Base-by-base conservation (phyloP, 1,284 basidiomycete genomes). In the Ustilago trichophora region DNA sequence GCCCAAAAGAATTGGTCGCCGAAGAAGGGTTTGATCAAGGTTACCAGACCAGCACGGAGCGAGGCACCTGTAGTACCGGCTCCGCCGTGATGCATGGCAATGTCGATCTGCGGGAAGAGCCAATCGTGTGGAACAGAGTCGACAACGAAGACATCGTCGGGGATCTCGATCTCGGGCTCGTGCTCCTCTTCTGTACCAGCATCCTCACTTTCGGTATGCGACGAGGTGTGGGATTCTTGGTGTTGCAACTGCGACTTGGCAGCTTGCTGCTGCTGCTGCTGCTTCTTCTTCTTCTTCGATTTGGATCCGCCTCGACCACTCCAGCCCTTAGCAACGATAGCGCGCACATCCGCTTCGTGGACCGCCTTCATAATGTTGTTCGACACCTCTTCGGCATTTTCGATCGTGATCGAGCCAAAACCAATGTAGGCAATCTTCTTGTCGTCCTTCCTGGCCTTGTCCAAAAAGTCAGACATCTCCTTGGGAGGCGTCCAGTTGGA, bases 51-150 rank as follows among this genome's bases (percentile, higher is more conserved):
- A 10, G 72, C 76, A 18, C 75, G 68, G 18, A 78, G 43, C 27
- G 70, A 73, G 10, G 76, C 76, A n/a, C 73, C 76, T 15, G 88
- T 89, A 0, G 89, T 90, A 24, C 89, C 89, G 2, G 89, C 89
- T 18, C 89, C 89, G 31, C 89, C 89, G 74, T 90, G 88, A 82
- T 90, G 58, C 54, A 65, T 59, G 10, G 56, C 51, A 43, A 62
- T 58, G 43, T 75, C 53, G 40, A 65, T 63, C 60, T 66, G 33
- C 9, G 47, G 64, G 48, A 66, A 60, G 4, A 72, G 48, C 57
- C 67, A 59, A 33, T 69, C 60, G 43, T 62, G 77, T 4, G 77
- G 77, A 4, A 80, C 63, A 19, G 72, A 72, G 27, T 78, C 70
- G 21, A 79, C 65, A n/a, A 71, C 70, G 46, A 72, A 78, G 11